Base-by-base conservation (phyloP, 768 basidiomycete species). In the Russula griseocarnosa region DNA sequence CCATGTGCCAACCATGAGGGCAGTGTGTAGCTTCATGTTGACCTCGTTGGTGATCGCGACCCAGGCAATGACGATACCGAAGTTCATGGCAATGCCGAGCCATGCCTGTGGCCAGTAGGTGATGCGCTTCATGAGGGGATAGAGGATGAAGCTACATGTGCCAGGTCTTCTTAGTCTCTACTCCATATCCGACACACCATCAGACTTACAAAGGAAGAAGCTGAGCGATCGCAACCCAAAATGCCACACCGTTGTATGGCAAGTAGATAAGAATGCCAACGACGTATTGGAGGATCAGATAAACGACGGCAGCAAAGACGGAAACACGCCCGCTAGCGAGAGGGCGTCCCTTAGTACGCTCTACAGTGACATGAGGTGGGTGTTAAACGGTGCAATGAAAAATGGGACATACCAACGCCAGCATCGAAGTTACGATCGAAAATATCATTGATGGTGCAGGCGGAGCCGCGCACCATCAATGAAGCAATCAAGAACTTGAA, bases 41-140 rank as follows among this genome's bases (percentile, higher is more conserved):
- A 79, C 46, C 11, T 60, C 54, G 20, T 73, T 72, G 11, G 77
- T 77, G n/a, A 75, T 70, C 0, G 79, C 73, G n/a, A 80, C 73
- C 81, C 81, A 84, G 1, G 81, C 74, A 4, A 81, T 79, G 34
- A 80, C 70, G 60, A 82, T 60, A 9, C 82, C 79, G 40, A 82
- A 81, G 67, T 82, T 83, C 80, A 83, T 83, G 22, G 66, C 61
- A 57, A 68, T 65, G 28, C 84, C 83, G 2, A 86, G 78, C 82
- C 82, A 84, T 0, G 83, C 83, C 67, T 86, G 84, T 0, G 84
- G 84, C 83, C 83, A 86, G 66, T 84, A 73, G 0, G 84, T 86
- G 46, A 79, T 71, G 7, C 83, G 77, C 66, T 86, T 86, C 56
- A 83, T 73, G 20, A 85, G 74, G 9, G 84, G 84, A 70, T 82